Evolutionary conservation across 345 rosid genomes (phyloP).

Genomic region (Conringia planisiliqua): DNA sequence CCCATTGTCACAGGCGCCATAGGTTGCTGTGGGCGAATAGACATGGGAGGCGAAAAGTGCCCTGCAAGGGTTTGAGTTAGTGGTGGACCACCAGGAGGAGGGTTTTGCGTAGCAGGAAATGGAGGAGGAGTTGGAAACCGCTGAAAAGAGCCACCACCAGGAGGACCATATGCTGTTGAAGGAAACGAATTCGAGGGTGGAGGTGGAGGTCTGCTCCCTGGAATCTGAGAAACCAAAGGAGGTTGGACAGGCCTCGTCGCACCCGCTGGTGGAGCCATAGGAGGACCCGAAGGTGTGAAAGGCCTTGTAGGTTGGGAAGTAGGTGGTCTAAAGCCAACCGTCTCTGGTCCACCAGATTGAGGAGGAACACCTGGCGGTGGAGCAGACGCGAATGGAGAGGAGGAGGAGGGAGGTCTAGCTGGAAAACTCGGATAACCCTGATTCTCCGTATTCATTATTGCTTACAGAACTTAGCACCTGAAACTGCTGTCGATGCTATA

Average conservation of each 20-base stretch:
- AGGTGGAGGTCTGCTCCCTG: constrained; percentile 29
- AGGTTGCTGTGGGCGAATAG: constrained; percentile 53
- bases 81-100: constrained; percentile 50
- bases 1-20: constrained; percentile 56
- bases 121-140: constrained; percentile 58
- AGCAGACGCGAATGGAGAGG: constrained; percentile 60
- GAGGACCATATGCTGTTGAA: constrained; percentile 48
- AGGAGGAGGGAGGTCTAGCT: constrained; percentile 39
- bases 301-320: constrained; percentile 44
- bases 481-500: constrained; percentile 8
- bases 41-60: constrained; percentile 42
- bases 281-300: constrained; percentile 42
- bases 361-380: constrained; percentile 57
- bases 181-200: constrained; percentile 46
- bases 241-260: constrained; percentile 47
- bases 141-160: constrained; percentile 50
- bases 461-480: constrained; percentile 41
- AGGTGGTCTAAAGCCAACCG: constrained; percentile 53
- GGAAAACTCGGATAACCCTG: constrained; percentile 60
- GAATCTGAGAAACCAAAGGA: constrained; percentile 25
- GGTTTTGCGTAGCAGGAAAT: constrained; percentile 47
- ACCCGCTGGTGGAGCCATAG: constrained; percentile 38
- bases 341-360: constrained; percentile 52
- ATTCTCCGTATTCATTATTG: constrained; percentile 66
- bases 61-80: constrained; percentile 51